phyloP scores from a whole-genome alignment of 352 stramenopile genomes.

The Thraustochytrium aureum region DNA sequence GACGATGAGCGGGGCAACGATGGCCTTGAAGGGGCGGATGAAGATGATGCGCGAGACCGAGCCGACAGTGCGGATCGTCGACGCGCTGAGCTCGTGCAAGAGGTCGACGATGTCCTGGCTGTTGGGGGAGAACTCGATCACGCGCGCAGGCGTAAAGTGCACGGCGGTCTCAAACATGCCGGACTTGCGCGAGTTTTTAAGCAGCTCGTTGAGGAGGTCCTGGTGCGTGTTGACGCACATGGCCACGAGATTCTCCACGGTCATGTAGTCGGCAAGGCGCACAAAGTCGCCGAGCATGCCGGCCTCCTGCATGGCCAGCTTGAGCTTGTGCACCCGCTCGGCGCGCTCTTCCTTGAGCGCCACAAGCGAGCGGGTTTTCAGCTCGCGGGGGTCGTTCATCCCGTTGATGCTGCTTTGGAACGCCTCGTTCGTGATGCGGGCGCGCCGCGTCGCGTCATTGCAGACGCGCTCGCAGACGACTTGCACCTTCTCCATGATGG shows the following conservation, averaged over 20 bases:
- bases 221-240: constrained; percentile 75
- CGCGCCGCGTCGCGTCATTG: constrained; percentile 80
- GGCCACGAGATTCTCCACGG: constrained; percentile 81
- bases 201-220: constrained; percentile 80
- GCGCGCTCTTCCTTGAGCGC: constrained; percentile 82
- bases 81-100: constrained; percentile 77
- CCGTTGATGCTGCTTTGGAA: constrained; percentile 55
- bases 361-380: not conserved
- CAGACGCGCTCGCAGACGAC: constrained; percentile 81
- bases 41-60: constrained; percentile 82
- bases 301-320: constrained; percentile 77
- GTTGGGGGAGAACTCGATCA: constrained; percentile 77
- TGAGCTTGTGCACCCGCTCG: constrained; percentile 73
- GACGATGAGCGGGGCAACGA: constrained; percentile 55
- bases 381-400: constrained; percentile 28
- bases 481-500: constrained; percentile 83
- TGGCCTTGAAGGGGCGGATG: constrained; percentile 72
- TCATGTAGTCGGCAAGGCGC: constrained; percentile 86
- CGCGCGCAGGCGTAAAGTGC: constrained; percentile 73
- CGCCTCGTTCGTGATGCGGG: constrained; percentile 59
- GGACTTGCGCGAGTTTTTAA: constrained; percentile 74
- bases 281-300: constrained; percentile 88
- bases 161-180: constrained; percentile 92
- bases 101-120: constrained; percentile 81
- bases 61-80: constrained; percentile 81